These are phyloP conservation scores for Solanum appendiculatum DNA, from an alignment of 257 asterid species.

Conservation along the genomic window DNA sequence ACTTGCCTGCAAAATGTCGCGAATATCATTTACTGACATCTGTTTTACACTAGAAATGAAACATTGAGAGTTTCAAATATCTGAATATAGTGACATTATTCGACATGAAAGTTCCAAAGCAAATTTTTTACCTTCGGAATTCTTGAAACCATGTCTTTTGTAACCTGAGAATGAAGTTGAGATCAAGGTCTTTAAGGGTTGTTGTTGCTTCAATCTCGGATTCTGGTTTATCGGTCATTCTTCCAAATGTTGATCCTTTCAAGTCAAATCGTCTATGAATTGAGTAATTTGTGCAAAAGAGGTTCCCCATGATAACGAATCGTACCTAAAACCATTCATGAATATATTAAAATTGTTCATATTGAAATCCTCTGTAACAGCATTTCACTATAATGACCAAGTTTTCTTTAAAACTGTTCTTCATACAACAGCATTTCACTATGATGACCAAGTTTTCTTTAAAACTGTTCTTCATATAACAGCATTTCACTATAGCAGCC, in stretches of 20 bases:
- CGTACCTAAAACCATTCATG: conserved; percentile 43
- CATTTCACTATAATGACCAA: background rate
- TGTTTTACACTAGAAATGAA: background rate
- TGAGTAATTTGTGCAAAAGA: conserved; percentile 61
- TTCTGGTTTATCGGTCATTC: conserved; percentile 79
- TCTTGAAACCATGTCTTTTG: conserved; percentile 89
- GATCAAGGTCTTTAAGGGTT: conserved; percentile 90
- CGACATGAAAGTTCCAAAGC: background rate
- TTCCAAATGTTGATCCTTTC: conserved; percentile 93
- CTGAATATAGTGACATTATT: background rate
- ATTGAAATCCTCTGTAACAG: background rate
- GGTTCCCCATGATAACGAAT: conserved; percentile 83
- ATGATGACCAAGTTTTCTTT: background rate
- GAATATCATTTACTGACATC: background rate
- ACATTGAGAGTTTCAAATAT: background rate
- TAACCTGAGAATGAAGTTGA: conserved; percentile 64
- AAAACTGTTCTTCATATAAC: background rate
- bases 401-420: background rate
- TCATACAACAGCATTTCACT: background rate
- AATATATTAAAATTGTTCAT: background rate
- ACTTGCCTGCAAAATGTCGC: conserved; percentile 23
- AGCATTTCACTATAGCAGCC: background rate
- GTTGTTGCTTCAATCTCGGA: conserved; percentile 81
- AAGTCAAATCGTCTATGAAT: conserved; percentile 75
- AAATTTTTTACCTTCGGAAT: conserved; percentile 43